Conservation (phyloP, 139 green algal genomes). For the Micractinium sp. region DNA sequence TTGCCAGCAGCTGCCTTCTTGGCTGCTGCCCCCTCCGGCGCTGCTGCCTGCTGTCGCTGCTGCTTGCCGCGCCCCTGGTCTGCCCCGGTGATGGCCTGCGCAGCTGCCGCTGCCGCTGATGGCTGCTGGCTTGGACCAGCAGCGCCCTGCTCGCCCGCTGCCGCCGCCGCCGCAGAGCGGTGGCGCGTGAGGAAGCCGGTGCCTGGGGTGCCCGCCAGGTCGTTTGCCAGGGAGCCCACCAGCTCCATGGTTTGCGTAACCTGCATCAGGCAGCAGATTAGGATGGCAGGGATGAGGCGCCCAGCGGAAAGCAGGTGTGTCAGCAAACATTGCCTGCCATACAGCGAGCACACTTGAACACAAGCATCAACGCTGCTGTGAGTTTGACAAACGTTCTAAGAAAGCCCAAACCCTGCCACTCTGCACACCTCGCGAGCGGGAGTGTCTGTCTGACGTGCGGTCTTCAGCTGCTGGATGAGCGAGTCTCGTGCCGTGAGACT, state of each 20-base stretch:
- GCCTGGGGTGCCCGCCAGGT: conserved; percentile 26
- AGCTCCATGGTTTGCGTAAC: conserved; percentile 25
- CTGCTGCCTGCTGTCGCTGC: neutral
- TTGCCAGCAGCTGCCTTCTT: conserved; percentile 9
- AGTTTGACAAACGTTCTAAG: no score
- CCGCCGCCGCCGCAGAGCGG: neutral
- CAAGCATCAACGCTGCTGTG: neutral
- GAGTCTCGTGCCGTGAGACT: conserved; percentile 5
- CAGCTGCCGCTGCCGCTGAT: neutral
- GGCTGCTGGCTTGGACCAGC: neutral
- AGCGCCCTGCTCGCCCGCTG: neutral
- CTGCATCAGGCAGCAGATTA: neutral
- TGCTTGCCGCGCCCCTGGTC: neutral
- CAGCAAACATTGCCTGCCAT: neutral
- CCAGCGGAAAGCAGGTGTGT: neutral
- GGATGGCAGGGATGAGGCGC: neutral
- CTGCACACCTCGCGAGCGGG: neutral
- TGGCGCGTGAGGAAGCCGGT: neutral
- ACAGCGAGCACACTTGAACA: neutral
- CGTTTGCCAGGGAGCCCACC: conserved; percentile 25
- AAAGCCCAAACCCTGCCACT: neutral
- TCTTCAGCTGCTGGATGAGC: conserved; percentile 33
- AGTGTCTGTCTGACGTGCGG: neutral
- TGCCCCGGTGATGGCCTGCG: neutral
- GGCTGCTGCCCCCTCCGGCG: neutral